A percentile compares a stretch with the other conserved stretches of the same genome.
These are phyloP conservation scores for Plantago coronopus DNA, from an alignment of 305 asterid genomes.

Conservation along the genomic window DNA sequence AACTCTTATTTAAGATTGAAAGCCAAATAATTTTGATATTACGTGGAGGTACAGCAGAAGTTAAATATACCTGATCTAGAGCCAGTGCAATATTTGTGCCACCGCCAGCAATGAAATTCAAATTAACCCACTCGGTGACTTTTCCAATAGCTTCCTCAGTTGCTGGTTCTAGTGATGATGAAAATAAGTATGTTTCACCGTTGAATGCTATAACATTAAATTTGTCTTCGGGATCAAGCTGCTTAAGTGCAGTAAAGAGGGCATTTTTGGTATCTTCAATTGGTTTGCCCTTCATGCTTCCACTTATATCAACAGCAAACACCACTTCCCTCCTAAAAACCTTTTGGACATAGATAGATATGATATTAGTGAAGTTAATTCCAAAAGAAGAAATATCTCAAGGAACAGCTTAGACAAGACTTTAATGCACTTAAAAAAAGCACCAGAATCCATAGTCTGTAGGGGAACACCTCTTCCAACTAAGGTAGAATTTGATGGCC, in stretches of 20 bases:
- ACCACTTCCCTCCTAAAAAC: constrained; percentile 74
- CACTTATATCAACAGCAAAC: constrained; percentile 89
- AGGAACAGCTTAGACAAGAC: constrained; percentile 3
- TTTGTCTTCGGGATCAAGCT: constrained; percentile 60
- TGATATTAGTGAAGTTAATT: neutral
- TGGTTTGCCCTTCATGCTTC: constrained; percentile 83
- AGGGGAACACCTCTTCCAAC: no score
- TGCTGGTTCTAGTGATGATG: constrained; percentile 66
- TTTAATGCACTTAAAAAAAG: no score
- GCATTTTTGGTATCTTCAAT: constrained; percentile 79
- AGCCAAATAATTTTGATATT: neutral
- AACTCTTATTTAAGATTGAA: neutral
- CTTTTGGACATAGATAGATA: constrained; percentile 31
- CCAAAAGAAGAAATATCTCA: constrained; percentile 9
- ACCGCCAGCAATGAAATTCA: constrained; percentile 81
- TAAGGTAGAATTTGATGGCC: no score
- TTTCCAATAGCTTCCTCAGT: constrained; percentile 51
- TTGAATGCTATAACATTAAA: constrained; percentile 82
- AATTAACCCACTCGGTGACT: constrained; percentile 63
- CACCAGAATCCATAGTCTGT: no score
- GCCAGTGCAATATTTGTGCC: constrained; percentile 73
- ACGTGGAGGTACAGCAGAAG: constrained; percentile 9
- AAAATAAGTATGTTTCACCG: constrained; percentile 52
- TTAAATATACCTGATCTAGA: constrained; percentile 59
- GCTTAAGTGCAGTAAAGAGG: constrained; percentile 57